Percentiles rank a stretch among this genome's conserved stretches.
Evolutionary conservation across 1,284 basidiomycete species (phyloP).

Genomic region (Volvariella surrecta): DNA sequence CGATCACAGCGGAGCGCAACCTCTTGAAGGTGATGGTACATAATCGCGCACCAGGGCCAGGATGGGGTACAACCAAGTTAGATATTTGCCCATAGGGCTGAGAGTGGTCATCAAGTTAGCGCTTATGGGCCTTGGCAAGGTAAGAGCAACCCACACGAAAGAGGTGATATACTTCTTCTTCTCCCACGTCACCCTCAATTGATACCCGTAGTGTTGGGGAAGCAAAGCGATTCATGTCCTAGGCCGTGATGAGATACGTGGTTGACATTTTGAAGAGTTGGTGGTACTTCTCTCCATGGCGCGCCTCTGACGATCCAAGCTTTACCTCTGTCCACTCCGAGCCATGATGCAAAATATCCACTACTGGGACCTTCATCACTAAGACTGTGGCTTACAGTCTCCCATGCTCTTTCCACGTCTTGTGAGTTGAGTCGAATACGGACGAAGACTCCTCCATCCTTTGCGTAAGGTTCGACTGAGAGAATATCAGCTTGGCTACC

Average conservation of each 20-base stretch:
- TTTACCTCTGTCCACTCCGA: conserved; percentile 42
- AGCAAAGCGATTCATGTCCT: conserved; percentile 84
- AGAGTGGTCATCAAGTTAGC: conserved; percentile 5
- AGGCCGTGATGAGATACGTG: neutral
- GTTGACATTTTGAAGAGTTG: too few relatives aligned
- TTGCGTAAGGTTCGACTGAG: conserved; percentile 52
- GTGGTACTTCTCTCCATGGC: conserved; percentile 74
- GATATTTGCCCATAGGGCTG: conserved; percentile 81
- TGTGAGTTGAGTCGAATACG: conserved; percentile 55
- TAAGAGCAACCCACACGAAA: conserved; percentile 45
- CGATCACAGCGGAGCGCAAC: conserved; percentile 68
- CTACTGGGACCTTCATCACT: conserved; percentile 31
- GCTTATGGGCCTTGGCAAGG: conserved; percentile 3
- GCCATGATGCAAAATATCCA: conserved; percentile 61
- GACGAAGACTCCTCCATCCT: conserved; percentile 86
- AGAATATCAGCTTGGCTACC: conserved; percentile 48
- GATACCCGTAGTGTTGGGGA: conserved; percentile 66
- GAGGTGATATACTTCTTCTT: conserved; percentile 67
- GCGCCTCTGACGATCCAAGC: conserved; percentile 77
- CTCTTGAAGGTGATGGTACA: conserved; percentile 56
- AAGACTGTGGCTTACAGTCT: conserved; percentile 40
- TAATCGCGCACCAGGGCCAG: conserved; percentile 61
- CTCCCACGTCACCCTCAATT: conserved; percentile 81
- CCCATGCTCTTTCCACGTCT: conserved; percentile 32
- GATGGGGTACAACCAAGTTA: conserved; percentile 54